A percentile compares a stretch with the other conserved stretches of the same genome.
phyloP scores from a whole-genome alignment of 495 filamentous ascomycete genomes.

The Ascodesmis nigricans region DNA sequence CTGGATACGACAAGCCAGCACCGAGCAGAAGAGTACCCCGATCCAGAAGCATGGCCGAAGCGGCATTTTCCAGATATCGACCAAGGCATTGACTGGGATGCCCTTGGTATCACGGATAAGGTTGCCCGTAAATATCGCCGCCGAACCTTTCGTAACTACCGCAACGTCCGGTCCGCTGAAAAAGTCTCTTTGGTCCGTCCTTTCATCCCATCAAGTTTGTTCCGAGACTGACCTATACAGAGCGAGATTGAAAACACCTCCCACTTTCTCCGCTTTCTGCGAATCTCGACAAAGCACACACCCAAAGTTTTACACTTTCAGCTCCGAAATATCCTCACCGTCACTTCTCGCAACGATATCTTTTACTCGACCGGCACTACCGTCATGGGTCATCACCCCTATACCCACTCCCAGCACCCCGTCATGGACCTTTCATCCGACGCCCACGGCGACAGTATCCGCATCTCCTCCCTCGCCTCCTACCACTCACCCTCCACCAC shows the following conservation, averaged over 20 bases:
- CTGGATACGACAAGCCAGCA: too few relatives aligned
- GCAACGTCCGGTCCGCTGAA: conserved; percentile 23
- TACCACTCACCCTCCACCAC: conserved; percentile 21
- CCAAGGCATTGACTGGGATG: conserved; percentile 62
- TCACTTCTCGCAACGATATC: conserved; percentile 47
- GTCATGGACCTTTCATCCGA: conserved; percentile 39
- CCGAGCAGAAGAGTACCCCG: too few relatives aligned
- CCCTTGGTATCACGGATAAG: conserved; percentile 36
- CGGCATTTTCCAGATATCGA: too few relatives aligned
- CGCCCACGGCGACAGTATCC: conserved; percentile 24
- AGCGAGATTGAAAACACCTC: conserved; percentile 24
- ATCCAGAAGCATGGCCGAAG: too few relatives aligned
- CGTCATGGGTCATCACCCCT: conserved; percentile 34
- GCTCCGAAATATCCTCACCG: conserved; percentile 60
- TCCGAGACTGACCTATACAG: conserved; percentile 17
- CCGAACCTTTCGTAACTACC: conserved; percentile 36
- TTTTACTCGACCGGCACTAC: conserved; percentile 48
- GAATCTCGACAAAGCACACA: conserved; percentile 43
- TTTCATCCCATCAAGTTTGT: conserved; percentile 1
- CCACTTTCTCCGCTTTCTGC: conserved; percentile 45
- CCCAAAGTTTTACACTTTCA: conserved; percentile 66
- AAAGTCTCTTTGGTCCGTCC: conserved; percentile 3
- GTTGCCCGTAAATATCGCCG: conserved; percentile 37
- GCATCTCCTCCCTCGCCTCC: conserved; percentile 51
- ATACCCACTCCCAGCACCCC: conserved; percentile 25